Base-by-base conservation (phyloP, 2,329 filamentous ascomycete genomes). In the Berkeleyomyces rouxiae region DNA sequence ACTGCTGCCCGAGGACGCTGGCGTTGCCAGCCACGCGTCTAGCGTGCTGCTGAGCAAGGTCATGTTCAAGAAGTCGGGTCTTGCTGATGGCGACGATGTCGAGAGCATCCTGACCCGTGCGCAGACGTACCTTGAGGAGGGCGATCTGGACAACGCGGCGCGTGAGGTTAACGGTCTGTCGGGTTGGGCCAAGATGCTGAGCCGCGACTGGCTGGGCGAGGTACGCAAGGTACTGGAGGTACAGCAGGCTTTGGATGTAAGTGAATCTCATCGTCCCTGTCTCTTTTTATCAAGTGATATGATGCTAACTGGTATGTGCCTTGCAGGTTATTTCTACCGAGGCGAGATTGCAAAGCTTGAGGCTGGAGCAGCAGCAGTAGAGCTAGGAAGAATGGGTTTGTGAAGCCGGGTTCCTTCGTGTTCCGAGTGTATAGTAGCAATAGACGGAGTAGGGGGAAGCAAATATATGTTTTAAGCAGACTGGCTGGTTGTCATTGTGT, bases 101-200 rank as follows among this genome's bases (percentile, higher is more conserved):
- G 93, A 99, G 79, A 95, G 90, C 70, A 86, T 97, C 65, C 81
- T 99, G 57, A 88, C 88, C 2, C 82, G 93, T 66, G 92, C 93
- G 1, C 91, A 99, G 75, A 90, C 85, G 6, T 81, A 90, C 68
- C 80, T 99, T 23, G 91, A 99, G 76, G 90, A 97, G 75, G 93
- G 93, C 31, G 86, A 96, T 70, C 75, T 99, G 63, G 93, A 99
- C 73, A 85, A 82, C 61, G 93, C 93, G 2, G 91, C 93, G 11
- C 81, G 93, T 67, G 93, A 99, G 77, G 93, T 99, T 86, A 99
- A 97, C 72, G 83, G 85, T 1, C 78, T 99, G 57, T 82, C 86
- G 66, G 93, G 93, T 36, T 99, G 93, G 93, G 91, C 92, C 58
- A 96, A 93, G 80, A 92, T 91, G 47, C 76, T 99, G 71, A 95